phyloP scores from a whole-genome alignment of 208 protist species.

The Balamuthia mandrillaris region DNA sequence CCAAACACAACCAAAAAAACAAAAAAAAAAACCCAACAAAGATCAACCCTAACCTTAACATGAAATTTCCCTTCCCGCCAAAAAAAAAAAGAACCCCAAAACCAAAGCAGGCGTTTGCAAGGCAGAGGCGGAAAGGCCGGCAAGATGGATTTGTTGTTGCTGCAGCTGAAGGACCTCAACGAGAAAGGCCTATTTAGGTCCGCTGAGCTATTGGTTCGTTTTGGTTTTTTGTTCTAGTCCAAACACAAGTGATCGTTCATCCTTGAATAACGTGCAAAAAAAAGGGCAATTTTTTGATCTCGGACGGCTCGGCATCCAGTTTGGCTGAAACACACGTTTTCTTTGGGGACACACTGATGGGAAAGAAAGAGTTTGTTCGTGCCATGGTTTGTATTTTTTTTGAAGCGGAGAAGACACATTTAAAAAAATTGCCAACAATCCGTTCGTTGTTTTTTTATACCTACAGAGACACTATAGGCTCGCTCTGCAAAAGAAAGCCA shows the following conservation, averaged over 20 bases:
- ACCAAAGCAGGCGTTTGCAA: too few species aligned
- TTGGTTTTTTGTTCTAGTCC: too few species aligned
- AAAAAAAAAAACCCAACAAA: too few species aligned
- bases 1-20: too few species aligned
- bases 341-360: conserved; percentile 8
- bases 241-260: too few species aligned
- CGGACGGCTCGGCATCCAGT: neutral
- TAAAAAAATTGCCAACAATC: neutral
- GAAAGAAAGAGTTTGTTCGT: neutral
- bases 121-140: too few species aligned
- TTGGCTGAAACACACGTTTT: conserved; percentile 1
- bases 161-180: neutral
- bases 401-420: neutral
- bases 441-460: neutral
- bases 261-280: too few species aligned
- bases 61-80: too few species aligned
- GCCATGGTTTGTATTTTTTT: neutral
- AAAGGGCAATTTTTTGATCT: neutral
- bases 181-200: neutral
- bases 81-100: too few species aligned
- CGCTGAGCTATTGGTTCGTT: neutral
- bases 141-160: neutral
- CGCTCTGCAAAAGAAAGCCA: neutral
- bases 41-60: too few species aligned
- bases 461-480: neutral